A percentile compares a stretch with the other conserved stretches of the same genome.
These are phyloP conservation scores for Fusarium incarnatum DNA, from an alignment of 2,329 filamentous ascomycete genomes.

Conservation along the genomic window DNA sequence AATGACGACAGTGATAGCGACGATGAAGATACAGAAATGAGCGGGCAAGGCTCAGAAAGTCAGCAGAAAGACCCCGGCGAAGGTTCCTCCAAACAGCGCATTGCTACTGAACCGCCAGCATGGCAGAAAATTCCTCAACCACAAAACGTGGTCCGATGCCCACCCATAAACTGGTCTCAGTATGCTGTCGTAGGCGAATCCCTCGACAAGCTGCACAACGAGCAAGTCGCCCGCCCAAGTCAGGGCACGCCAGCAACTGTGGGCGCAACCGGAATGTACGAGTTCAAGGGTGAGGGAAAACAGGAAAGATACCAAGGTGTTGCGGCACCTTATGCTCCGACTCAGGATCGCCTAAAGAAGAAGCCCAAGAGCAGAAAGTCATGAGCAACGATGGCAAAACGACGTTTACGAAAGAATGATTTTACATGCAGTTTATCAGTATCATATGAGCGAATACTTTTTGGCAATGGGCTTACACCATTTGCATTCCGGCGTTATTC, in stretches of 20 bases:
- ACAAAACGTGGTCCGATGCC: slow-evolving; percentile 86
- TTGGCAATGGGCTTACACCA: slow-evolving; percentile 6
- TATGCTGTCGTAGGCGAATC: slow-evolving; percentile 87
- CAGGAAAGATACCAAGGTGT: slow-evolving; percentile 63
- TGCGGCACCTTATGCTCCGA: slow-evolving; percentile 67
- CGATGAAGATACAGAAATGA: slow-evolving; percentile 49
- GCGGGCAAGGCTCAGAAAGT: slow-evolving; percentile 45
- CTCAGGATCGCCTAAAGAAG: slow-evolving; percentile 61
- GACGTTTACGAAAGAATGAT: slow-evolving; percentile 24
- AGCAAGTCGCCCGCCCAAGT: slow-evolving; percentile 76
- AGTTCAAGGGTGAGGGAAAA: slow-evolving; percentile 60
- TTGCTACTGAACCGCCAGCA: slow-evolving; percentile 44
- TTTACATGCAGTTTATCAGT: slow-evolving; percentile 3
- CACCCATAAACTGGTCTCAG: slow-evolving; percentile 93
- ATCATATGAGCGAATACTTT: slow-evolving; percentile 22
- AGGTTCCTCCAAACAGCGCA: slow-evolving; percentile 40
- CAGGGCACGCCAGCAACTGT: slow-evolving; percentile 64
- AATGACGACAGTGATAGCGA: slow-evolving; percentile 46
- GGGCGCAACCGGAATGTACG: slow-evolving; percentile 60
- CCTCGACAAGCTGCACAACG: slow-evolving; percentile 84
- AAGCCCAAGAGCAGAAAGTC: slow-evolving; percentile 52
- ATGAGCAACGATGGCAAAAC: slow-evolving; percentile 31
- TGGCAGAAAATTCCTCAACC: slow-evolving; percentile 78
- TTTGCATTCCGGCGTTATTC: slow-evolving; percentile 24
- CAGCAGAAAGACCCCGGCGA: slow-evolving; percentile 46